Conservation (phyloP, 805 yeast genomes). For the Yarrowia yakushimensis region DNA sequence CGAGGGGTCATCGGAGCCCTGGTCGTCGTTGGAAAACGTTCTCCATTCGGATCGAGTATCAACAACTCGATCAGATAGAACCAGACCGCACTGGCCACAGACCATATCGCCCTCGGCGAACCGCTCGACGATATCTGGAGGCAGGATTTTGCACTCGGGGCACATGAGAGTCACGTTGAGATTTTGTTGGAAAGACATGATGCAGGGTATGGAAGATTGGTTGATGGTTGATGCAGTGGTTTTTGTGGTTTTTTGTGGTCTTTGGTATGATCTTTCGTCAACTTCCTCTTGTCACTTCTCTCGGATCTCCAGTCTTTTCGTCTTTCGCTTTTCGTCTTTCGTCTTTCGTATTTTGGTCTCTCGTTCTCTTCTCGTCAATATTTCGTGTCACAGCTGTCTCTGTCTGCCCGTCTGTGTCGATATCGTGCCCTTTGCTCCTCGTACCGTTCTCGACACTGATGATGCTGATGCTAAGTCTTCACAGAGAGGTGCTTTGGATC, state of each 20-base stretch:
- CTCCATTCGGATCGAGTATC: slow-evolving; percentile 99
- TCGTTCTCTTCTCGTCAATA: background rate
- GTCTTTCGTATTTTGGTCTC: background rate
- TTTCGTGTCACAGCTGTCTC: slow-evolving; percentile 4
- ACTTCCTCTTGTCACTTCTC: no score
- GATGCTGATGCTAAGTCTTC: background rate
- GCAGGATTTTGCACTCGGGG: slow-evolving; percentile 93
- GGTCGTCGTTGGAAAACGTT: slow-evolving; percentile 96
- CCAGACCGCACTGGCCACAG: slow-evolving; percentile 96
- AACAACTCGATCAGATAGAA: slow-evolving; percentile 83
- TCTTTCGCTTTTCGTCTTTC: background rate
- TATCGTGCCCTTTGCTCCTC: background rate
- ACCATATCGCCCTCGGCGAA: slow-evolving; percentile 97
- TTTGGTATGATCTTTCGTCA: no score
- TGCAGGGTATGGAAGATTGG: background rate
- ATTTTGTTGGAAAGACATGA: slow-evolving; percentile 40
- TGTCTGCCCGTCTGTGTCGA: background rate
- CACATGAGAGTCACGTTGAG: slow-evolving; percentile 85
- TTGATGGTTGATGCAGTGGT: background rate
- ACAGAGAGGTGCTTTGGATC: no score
- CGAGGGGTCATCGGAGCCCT: slow-evolving; percentile 95
- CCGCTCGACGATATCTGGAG: slow-evolving; percentile 92
- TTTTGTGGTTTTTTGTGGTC: no score
- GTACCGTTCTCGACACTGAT: background rate
- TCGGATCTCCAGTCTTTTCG: background rate